Evolutionary conservation across 768 basidiomycete genomes (phyloP).

Genomic region (Hygrocybe punicea): DNA sequence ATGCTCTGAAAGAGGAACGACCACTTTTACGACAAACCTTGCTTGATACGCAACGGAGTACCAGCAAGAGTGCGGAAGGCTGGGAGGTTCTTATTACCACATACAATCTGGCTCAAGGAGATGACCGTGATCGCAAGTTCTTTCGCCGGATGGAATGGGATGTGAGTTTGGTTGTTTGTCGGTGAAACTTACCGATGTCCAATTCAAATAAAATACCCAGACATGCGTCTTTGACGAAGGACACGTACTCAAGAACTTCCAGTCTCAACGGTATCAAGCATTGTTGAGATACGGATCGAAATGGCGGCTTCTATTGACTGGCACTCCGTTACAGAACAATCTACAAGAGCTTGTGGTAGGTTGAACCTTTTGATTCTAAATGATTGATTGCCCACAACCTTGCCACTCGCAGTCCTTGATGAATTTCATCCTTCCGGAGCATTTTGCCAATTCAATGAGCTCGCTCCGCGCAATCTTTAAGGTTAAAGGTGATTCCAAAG

Average conservation of each 20-base stretch:
- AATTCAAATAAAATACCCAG: conserved; percentile 38
- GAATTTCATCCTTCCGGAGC: conserved; percentile 94
- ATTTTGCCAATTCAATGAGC: conserved; percentile 74
- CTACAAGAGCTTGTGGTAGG: conserved; percentile 84
- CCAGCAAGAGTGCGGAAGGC: conserved; percentile 50
- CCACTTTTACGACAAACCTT: conserved; percentile 68
- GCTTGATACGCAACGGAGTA: conserved; percentile 51
- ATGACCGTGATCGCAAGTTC: conserved; percentile 88
- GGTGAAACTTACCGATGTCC: conserved; percentile 1
- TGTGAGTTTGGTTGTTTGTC: conserved; percentile 50
- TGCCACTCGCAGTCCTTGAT: conserved; percentile 75
- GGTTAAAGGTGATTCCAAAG: conserved; percentile 87
- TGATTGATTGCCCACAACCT: conserved; percentile 6
- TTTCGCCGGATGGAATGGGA: conserved; percentile 90
- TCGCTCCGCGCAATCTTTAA: conserved; percentile 94
- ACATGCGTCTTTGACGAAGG: conserved; percentile 96
- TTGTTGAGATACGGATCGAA: conserved; percentile 79
- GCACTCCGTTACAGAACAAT: conserved; percentile 93
- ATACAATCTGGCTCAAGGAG: conserved; percentile 90
- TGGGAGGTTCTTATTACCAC: conserved; percentile 97
- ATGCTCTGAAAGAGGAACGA: conserved; percentile 88
- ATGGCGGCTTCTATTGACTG: conserved; percentile 91
- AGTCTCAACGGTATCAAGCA: conserved; percentile 92
- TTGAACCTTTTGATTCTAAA: conserved; percentile 10
- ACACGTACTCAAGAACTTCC: conserved; percentile 94